These are phyloP conservation scores for Solanum tacnaense DNA, from an alignment of 257 asterid species.

Conservation along the genomic window DNA sequence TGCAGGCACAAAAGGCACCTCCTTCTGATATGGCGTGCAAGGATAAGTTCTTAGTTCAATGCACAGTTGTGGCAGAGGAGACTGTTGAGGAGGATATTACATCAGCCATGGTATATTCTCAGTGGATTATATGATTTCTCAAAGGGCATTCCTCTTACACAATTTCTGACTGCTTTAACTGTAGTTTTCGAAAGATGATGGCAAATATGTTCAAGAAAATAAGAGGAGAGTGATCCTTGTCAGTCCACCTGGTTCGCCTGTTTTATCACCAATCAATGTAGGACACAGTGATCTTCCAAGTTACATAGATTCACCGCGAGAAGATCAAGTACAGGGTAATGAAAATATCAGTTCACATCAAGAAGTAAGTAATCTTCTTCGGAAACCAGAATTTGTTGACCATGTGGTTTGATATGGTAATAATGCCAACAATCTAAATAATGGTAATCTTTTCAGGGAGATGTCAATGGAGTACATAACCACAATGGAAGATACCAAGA, in stretches of 20 bases:
- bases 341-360: conserved; percentile 4
- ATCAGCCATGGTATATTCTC: conserved; percentile 16
- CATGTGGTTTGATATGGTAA: neutral
- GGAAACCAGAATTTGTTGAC: neutral
- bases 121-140: neutral
- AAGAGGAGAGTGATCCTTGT: conserved; percentile 33
- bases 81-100: conserved; percentile 30
- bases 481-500: neutral
- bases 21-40: conserved; percentile 32
- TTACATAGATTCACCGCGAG: conserved; percentile 1
- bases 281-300: conserved; percentile 2
- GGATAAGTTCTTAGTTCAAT: conserved; percentile 43
- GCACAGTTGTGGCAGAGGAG: conserved; percentile 24
- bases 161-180: neutral
- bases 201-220: conserved; percentile 30
- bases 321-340: conserved; percentile 5
- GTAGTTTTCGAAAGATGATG: conserved; percentile 30
- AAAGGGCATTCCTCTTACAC: neutral
- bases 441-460: neutral
- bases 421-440: neutral
- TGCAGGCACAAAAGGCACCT: conserved; percentile 31
- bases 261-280: conserved; percentile 19
- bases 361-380: conserved; percentile 6
- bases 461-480: neutral
- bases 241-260: conserved; percentile 29